Conservation (phyloP, 129 eudicot species). For the Saussurea involucrata region DNA sequence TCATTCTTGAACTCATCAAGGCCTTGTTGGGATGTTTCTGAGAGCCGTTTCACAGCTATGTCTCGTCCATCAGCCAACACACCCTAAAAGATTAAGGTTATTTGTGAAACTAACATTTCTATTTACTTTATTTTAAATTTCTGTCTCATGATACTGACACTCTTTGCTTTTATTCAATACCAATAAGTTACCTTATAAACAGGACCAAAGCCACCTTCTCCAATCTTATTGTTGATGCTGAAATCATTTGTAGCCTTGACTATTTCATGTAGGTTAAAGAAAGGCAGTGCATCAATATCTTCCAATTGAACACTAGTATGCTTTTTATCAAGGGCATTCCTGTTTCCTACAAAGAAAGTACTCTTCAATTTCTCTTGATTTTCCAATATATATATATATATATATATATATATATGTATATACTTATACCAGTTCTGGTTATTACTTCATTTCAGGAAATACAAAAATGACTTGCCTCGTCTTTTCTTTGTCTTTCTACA, state of each 20-base stretch:
- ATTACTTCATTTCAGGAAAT: not conserved
- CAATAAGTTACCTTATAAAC: conserved; percentile 18
- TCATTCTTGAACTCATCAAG: not conserved
- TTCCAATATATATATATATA: not conserved
- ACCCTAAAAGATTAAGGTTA: conserved; percentile 10
- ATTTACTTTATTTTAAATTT: no score
- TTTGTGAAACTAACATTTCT: not conserved
- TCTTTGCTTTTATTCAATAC: not conserved
- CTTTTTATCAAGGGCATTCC: not conserved
- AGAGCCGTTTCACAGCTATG: conserved; percentile 24
- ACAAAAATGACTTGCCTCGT: not conserved
- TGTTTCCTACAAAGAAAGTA: not conserved
- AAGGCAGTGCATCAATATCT: conserved; percentile 17
- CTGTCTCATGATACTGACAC: not conserved
- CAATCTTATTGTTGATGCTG: conserved; percentile 13
- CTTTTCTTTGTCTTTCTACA: not conserved
- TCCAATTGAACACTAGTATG: not conserved
- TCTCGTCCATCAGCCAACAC: conserved; percentile 13
- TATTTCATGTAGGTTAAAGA: not conserved
- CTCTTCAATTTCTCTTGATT: no score
- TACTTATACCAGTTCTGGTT: not conserved
- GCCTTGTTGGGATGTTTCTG: conserved; percentile 13
- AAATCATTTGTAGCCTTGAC: conserved; percentile 14
- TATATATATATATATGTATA: not conserved
- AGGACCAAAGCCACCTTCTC: conserved; percentile 25